Evolutionary conservation across 2,329 filamentous ascomycete genomes (phyloP).

Genomic region (Neopestalotiopsis sp.): DNA sequence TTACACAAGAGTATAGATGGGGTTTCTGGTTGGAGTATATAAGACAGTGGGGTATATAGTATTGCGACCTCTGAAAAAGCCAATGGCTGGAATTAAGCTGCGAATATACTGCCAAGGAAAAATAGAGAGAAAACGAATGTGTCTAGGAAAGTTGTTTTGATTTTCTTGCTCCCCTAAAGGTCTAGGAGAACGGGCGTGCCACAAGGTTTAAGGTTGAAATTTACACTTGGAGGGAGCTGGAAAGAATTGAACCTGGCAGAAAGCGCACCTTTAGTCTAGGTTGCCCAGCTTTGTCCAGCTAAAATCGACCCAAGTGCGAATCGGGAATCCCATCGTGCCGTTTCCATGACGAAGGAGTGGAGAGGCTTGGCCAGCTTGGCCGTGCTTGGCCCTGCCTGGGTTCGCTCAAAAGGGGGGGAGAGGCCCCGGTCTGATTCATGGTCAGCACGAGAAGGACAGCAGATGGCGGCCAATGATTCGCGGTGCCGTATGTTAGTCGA

Average conservation of each 20-base stretch:
- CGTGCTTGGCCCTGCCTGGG: no score
- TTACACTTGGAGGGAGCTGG: background rate
- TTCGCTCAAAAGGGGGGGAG: no score
- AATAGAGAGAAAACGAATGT: background rate
- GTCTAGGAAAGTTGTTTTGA: background rate
- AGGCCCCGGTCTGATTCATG: background rate
- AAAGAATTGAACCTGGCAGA: background rate
- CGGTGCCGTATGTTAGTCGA: background rate
- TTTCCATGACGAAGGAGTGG: background rate
- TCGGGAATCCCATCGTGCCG: background rate
- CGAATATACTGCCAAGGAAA: background rate
- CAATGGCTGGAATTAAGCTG: background rate
- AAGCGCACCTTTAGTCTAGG: background rate
- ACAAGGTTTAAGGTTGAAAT: constrained; percentile 1
- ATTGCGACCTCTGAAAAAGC: background rate
- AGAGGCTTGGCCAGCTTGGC: background rate
- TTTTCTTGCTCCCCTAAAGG: background rate
- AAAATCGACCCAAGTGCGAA: background rate
- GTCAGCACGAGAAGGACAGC: background rate
- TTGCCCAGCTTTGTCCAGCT: background rate
- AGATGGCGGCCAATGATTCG: background rate
- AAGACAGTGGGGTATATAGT: constrained; percentile 1
- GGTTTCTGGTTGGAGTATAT: background rate
- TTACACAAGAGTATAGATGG: background rate
- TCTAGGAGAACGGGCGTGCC: background rate